These are phyloP conservation scores for Alternaria longipes DNA, from an alignment of 2,329 filamentous ascomycete genomes.

Conservation along the genomic window DNA sequence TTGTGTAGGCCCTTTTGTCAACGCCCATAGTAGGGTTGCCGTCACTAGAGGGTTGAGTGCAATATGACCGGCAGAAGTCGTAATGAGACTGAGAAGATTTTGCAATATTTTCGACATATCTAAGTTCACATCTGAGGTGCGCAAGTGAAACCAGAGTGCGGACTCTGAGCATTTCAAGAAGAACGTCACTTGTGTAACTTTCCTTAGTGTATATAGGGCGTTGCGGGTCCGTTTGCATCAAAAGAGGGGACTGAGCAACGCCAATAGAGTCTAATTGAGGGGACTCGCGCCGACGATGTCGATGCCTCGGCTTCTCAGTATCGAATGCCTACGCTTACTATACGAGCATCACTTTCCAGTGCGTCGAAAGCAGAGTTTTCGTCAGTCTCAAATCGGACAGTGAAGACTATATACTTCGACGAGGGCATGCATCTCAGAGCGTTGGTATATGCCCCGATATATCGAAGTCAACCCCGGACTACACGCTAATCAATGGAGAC, in stretches of 20 bases:
- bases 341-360: no score
- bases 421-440: neutral
- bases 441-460: neutral
- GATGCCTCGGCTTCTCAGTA: slow-evolving; percentile 11
- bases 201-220: neutral
- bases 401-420: neutral
- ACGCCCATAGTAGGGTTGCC: slow-evolving; percentile 39
- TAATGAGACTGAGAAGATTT: slow-evolving; percentile 29
- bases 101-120: slow-evolving; percentile 33
- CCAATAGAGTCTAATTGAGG: slow-evolving; percentile 5
- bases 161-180: neutral
- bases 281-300: slow-evolving; percentile 5
- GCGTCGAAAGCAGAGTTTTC: no score
- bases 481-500: neutral
- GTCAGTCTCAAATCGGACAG: neutral
- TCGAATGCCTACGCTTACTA: neutral
- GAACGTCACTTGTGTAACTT: neutral
- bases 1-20: slow-evolving; percentile 42
- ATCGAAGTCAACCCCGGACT: neutral
- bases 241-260: slow-evolving; percentile 8
- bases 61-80: slow-evolving; percentile 30
- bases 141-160: neutral
- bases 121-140: neutral
- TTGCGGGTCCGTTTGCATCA: slow-evolving; percentile 14
- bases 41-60: slow-evolving; percentile 45